Evolutionary conservation across 805 yeast species (phyloP), one percentile per base, ranked within the genome.

Genomic region (Ogataea wickerhamii): DNA sequence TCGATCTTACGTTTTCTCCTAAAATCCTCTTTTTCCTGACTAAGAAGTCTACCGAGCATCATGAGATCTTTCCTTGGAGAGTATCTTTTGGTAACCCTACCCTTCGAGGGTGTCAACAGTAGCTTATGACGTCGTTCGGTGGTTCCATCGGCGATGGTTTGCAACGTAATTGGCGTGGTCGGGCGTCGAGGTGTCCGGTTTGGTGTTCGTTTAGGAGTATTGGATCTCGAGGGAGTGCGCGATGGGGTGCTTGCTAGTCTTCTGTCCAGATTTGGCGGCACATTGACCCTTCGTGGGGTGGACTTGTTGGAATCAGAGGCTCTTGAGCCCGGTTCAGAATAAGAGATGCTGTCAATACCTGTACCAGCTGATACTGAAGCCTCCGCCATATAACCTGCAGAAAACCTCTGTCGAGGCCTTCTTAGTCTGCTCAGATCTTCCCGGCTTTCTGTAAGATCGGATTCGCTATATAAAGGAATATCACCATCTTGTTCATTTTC

Each of bases 21-120:
- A 4, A 24, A 32, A 6, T 49, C 47, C 29, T 49, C 50, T 34
- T 49, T 54, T 30, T 55, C 59, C 18, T 39, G 27, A 4, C 54
- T 45, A 12, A 63, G 46, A n/a, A 63, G 40, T 38, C 58, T 47
- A 6, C 64, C 64, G 11, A 63, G 43, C 32, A 50, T 16, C 43
- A 51, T 25, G 32, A 63, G 43, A 37, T 63, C 68, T 13, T 44
- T 46, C 10, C 55, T 32, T 2, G 68, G 67, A 6, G 65, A 57
- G 29, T 62, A 63, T 10, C 60, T 36, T 18, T 41, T 46, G 28
- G 28, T 48, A 20, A 37, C 42, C 33, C 47, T 48, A 31, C 48
- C 51, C 32, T 44, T 50, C 2, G 60, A 50, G 1, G 61, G 58
- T 3, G 64, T 58, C 6, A 57, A 38, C 4, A 60, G 39, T 13